Evolutionary conservation across 192 early-diverging fungal genomes (phyloP).

Genomic region (Coemansia asiatica): DNA sequence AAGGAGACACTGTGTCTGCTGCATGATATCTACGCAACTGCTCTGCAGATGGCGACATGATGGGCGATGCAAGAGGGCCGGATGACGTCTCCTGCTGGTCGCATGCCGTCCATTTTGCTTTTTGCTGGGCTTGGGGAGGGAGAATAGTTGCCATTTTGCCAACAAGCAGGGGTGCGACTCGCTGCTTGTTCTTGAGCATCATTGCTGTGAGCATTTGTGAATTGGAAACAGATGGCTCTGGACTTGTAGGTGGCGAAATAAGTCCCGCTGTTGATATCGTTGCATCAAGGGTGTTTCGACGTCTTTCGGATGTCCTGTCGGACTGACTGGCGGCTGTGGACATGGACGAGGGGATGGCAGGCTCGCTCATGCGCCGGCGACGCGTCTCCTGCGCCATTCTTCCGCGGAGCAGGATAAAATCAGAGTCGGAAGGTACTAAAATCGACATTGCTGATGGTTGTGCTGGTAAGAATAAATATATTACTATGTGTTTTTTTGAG

Average conservation of each 20-base stretch:
- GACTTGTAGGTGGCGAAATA: not conserved
- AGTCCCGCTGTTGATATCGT: not conserved
- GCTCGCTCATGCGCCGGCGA: conserved; percentile 40
- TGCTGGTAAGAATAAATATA: not conserved
- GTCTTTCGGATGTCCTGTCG: conserved; percentile 9
- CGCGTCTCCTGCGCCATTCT: conserved; percentile 33
- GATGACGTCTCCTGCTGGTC: conserved; percentile 2
- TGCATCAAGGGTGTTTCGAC: conserved; percentile 41
- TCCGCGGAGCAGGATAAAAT: conserved; percentile 40
- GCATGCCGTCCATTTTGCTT: not conserved
- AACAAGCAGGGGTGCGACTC: not conserved
- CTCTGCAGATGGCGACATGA: conserved; percentile 1
- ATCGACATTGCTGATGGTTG: conserved; percentile 14
- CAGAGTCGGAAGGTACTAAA: conserved; percentile 26
- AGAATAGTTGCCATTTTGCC: conserved; percentile 12
- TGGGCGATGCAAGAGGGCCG: not conserved
- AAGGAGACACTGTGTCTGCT: not conserved
- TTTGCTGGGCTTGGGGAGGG: not conserved
- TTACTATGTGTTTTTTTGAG: not conserved
- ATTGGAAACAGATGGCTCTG: not conserved
- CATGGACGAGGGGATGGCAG: conserved; percentile 15
- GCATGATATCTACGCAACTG: not conserved
- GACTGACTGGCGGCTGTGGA: conserved; percentile 9
- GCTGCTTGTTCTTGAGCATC: conserved; percentile 1
- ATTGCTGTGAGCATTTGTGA: conserved; percentile 9